A percentile compares a stretch with the other conserved stretches of the same genome.
Evolutionary conservation across 768 basidiomycete species (phyloP).

Genomic region (Pleurotus djamor): DNA sequence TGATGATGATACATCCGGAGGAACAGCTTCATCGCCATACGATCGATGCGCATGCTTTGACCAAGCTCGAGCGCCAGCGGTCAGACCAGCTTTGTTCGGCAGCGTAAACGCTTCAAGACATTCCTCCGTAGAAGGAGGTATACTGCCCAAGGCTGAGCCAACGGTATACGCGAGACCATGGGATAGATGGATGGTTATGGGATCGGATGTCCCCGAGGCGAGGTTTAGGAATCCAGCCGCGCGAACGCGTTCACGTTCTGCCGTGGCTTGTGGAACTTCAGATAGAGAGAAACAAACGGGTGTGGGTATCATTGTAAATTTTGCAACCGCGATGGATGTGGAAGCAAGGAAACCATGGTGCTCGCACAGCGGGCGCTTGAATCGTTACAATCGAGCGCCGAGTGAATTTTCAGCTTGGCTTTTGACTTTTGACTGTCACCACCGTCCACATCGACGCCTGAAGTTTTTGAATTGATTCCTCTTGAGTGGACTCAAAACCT

Average conservation of each 20-base stretch:
- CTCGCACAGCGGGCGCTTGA: too few species aligned
- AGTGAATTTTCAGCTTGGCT: too few species aligned
- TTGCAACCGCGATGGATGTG: too few species aligned
- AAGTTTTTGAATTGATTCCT: too few species aligned
- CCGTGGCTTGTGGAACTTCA: constrained; percentile 13
- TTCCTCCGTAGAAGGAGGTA: constrained; percentile 43
- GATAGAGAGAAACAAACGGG: constrained; percentile 13
- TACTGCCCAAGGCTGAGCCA: constrained; percentile 54
- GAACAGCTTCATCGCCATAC: constrained; percentile 11
- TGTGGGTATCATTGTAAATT: background rate
- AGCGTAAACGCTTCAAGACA: constrained; percentile 53
- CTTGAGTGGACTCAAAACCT: too few species aligned
- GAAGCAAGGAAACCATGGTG: too few species aligned
- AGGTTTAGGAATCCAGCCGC: background rate
- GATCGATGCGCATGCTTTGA: constrained; percentile 65
- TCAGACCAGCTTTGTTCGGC: constrained; percentile 48
- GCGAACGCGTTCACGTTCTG: constrained; percentile 11
- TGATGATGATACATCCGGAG: too few species aligned
- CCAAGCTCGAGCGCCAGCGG: constrained; percentile 63
- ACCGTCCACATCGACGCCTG: too few species aligned
- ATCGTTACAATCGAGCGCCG: too few species aligned
- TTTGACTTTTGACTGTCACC: too few species aligned
- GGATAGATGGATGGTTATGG: constrained; percentile 42
- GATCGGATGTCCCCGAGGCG: constrained; percentile 16
- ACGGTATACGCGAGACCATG: constrained; percentile 56